Evolutionary conservation across 345 rosid genomes (phyloP).

Genomic region (Raphanus raphanistrum): DNA sequence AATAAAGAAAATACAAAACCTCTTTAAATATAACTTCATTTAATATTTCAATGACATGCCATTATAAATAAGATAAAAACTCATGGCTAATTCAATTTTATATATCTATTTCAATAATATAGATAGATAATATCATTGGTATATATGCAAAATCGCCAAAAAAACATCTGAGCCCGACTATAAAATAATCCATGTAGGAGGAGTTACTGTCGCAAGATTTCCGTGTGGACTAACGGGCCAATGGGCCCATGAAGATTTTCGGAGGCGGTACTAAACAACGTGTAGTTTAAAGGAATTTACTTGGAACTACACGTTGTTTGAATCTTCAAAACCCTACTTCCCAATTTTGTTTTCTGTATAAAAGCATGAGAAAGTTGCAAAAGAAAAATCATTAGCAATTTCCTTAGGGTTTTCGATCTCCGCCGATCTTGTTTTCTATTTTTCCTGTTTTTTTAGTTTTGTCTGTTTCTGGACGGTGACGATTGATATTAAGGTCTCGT

Average conservation of each 20-base stretch:
- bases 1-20: no score
- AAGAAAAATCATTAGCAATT: not conserved
- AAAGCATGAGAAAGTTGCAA: not conserved
- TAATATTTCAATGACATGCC: no score
- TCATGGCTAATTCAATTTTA: no score
- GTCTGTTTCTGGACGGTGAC: constrained; percentile 53
- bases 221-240: not conserved
- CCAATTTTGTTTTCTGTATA: constrained; percentile 5
- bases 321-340: constrained; percentile 20
- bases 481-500: constrained; percentile 87
- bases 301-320: not conserved
- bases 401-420: not conserved
- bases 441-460: not conserved
- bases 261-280: not conserved
- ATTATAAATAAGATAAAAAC: no score
- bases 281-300: not conserved
- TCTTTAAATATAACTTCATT: no score
- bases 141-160: not conserved
- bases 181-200: not conserved
- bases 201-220: not conserved
- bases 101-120: no score
- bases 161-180: not conserved
- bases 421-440: not conserved
- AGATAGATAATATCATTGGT: no score
- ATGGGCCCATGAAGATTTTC: not conserved